Evolutionary conservation across 2,329 filamentous ascomycete species (phyloP).

Genomic region (Botrytis paeoniae): DNA sequence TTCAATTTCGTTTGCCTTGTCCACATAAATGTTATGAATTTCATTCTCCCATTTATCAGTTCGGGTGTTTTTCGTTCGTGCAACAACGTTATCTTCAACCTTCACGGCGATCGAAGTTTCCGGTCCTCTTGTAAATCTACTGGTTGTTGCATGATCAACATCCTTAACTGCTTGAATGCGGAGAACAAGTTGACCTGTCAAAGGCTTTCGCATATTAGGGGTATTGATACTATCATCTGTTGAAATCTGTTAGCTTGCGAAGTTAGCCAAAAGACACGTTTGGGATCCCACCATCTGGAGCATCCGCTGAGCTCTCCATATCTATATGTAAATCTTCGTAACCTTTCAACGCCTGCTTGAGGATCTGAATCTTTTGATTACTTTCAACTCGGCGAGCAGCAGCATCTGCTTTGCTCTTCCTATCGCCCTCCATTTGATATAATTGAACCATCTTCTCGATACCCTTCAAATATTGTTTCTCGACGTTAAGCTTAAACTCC

Average conservation of each 20-base stretch:
- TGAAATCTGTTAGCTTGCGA: constrained; percentile 6
- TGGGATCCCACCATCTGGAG: constrained; percentile 67
- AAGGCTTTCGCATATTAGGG: constrained; percentile 91
- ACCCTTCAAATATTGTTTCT: constrained; percentile 97
- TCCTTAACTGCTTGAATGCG: constrained; percentile 87
- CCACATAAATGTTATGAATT: constrained; percentile 86
- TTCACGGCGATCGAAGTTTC: constrained; percentile 97
- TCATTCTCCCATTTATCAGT: constrained; percentile 92
- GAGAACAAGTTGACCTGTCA: constrained; percentile 85
- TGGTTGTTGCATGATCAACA: constrained; percentile 84
- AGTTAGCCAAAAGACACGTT: background rate
- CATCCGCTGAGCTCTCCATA: constrained; percentile 71
- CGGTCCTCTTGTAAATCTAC: constrained; percentile 81
- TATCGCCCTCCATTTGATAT: constrained; percentile 95
- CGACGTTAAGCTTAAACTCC: constrained; percentile 97
- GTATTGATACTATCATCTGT: constrained; percentile 94
- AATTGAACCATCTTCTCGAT: constrained; percentile 99
- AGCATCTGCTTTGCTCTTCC: constrained; percentile 91
- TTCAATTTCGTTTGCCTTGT: constrained; percentile 98
- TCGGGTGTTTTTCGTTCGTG: constrained; percentile 78
- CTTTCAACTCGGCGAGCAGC: constrained; percentile 88
- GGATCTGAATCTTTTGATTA: constrained; percentile 93
- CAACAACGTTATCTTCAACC: constrained; percentile 90
- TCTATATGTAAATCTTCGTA: constrained; percentile 98
- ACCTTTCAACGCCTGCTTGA: constrained; percentile 93